These are phyloP conservation scores for Populus hybrid DNA, from an alignment of 441 rosid species.

Conservation along the genomic window DNA sequence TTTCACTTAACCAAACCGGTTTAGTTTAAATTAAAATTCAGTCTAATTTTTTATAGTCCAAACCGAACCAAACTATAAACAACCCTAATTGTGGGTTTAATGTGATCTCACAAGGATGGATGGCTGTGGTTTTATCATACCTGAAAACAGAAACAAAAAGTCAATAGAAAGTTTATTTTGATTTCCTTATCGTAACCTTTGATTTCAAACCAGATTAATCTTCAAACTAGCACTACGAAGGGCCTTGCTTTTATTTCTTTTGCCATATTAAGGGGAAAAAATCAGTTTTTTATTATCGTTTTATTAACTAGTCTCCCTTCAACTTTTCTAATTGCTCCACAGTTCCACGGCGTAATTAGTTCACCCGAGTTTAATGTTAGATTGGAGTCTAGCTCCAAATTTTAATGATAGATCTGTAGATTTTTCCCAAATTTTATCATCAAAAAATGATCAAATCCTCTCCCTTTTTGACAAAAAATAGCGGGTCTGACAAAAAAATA, in stretches of 20 bases:
- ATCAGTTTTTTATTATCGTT: neutral
- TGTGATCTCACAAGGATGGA: too few relatives aligned
- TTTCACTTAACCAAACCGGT: fast-evolving
- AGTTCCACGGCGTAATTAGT: neutral
- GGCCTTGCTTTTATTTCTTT: too few relatives aligned
- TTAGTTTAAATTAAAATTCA: too few relatives aligned
- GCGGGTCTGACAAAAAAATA: neutral
- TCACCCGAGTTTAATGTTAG: neutral
- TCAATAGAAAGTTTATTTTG: too few relatives aligned
- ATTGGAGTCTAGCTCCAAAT: neutral
- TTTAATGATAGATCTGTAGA: neutral
- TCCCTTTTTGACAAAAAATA: neutral
- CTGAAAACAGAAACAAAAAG: neutral
- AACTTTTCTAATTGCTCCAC: neutral
- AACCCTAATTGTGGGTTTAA: too few relatives aligned
- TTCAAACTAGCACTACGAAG: too few relatives aligned
- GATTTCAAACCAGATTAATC: too few relatives aligned
- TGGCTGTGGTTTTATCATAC: too few relatives aligned
- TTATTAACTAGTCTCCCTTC: neutral
- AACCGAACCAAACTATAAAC: too few relatives aligned
- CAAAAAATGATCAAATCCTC: neutral
- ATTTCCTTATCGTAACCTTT: too few relatives aligned
- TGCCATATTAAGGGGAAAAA: too few relatives aligned
- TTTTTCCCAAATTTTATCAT: neutral
- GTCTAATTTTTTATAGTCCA: too few relatives aligned